A percentile compares a stretch with the other conserved stretches of the same genome.
phyloP scores from a whole-genome alignment of 73 alveolate genomes.

The Stentor roeselii region DNA sequence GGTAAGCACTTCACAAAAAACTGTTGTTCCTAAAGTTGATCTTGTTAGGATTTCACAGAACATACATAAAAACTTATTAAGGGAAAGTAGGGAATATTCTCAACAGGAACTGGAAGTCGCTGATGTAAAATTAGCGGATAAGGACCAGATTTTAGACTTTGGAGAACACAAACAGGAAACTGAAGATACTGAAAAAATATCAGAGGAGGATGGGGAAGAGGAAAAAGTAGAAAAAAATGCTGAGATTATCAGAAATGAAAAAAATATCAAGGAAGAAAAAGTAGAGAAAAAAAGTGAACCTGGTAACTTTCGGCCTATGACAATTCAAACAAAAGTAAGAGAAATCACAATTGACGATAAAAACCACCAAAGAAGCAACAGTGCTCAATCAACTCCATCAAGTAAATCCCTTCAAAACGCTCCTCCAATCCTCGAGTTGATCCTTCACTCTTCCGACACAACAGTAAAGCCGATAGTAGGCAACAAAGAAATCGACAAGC shows the following conservation, averaged over 20 bases:
- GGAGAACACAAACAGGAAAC: constrained; percentile 42
- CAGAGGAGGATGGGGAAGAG: not conserved
- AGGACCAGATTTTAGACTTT: not conserved
- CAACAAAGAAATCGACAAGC: constrained; percentile 88
- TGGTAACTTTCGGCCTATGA: no score
- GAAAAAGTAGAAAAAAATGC: no score
- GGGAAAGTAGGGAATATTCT: not conserved
- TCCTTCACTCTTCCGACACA: constrained; percentile 86
- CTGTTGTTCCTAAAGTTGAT: not conserved
- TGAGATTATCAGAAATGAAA: no score
- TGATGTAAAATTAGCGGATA: not conserved
- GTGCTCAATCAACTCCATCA: not conserved
- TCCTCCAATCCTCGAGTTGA: constrained; percentile 73
- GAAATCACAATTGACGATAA: no score
- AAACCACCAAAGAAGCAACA: not conserved
- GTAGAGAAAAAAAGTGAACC: no score
- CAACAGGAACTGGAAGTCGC: not conserved
- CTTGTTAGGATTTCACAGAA: constrained; percentile 1
- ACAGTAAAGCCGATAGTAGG: constrained; percentile 93
- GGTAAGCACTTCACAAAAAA: constrained; percentile 12
- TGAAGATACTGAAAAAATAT: constrained; percentile 32
- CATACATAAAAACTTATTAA: not conserved
- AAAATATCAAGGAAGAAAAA: no score
- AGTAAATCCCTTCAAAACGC: not conserved
- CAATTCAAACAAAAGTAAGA: no score